Evolutionary conservation across 169 alveolate genomes (phyloP), one percentile per base, ranked within the genome.

Genomic region (Cytauxzoon felis): DNA sequence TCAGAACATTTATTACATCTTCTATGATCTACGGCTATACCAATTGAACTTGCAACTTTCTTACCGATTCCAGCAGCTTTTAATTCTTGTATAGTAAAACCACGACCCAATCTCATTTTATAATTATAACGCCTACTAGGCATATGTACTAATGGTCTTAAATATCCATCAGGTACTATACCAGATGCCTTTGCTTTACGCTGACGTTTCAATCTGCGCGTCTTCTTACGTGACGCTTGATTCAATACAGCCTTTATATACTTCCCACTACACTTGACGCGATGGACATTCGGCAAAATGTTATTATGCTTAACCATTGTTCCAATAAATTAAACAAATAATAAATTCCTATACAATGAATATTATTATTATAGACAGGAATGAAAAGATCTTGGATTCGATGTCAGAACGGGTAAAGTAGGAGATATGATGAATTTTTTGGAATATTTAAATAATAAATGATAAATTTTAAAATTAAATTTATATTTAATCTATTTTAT

Each of bases 21-120:
- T 80, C 99, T 93, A 88, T 95, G 98, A 89, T 98, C 99, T 50
- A 95, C 98, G 33, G 96, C 84, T 65, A 98, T 95, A 56, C 99
- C 99, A 59, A 98, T 91, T 45, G 98, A 93, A 84, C 91, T 79
- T 52, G 99, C 99, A 51, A 95, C 96, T 73, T 88, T 75, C 57
- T 92, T 89, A 61, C 93, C 83, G 68, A 98, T 61, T 63, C 97
- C 97, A 34, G 98, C 98, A 2, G 87, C 94, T 88, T 94, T 93
- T 71, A 98, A 88, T 90, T 98, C 99, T 72, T 93, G 95, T 18
- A 94, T 88, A 21, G 99, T 93, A 93, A 98, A 98, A 47, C 99
- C 99, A 66, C 98, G 86, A 67, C 99, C 99, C 51, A 89, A 82
- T 66, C 98, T 96, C 26, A 93, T 78, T 91, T 94, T 96, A 85